Conservation (phyloP, 768 basidiomycete genomes). For the Thelephora aurantiotincta region DNA sequence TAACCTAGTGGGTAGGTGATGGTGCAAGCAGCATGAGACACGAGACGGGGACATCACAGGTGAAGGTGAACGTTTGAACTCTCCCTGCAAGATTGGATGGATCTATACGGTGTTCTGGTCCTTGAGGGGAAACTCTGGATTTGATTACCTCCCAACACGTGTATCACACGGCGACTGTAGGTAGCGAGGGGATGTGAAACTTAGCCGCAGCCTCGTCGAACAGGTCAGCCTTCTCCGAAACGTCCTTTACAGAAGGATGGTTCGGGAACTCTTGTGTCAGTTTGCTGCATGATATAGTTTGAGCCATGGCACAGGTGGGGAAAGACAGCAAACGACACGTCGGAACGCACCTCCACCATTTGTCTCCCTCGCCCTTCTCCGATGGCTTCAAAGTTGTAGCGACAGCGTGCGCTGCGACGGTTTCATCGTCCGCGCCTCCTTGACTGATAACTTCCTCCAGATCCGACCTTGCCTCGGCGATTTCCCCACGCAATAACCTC, state of each 20-base stretch:
- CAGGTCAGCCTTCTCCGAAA: conserved; percentile 40
- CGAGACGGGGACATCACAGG: too few relatives aligned
- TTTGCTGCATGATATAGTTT: conserved; percentile 18
- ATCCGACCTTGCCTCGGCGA: conserved; percentile 66
- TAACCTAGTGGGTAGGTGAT: too few relatives aligned
- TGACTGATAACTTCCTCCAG: conserved; percentile 63
- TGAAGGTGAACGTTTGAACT: too few relatives aligned
- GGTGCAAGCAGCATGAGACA: too few relatives aligned
- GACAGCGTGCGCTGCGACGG: conserved; percentile 53
- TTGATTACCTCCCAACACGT: too few relatives aligned
- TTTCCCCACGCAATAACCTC: conserved; percentile 63
- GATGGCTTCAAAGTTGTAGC: conserved; percentile 39
- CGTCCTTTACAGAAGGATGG: conserved; percentile 56
- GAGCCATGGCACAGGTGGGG: background rate
- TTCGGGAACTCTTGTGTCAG: conserved; percentile 37
- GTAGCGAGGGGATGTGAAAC: conserved; percentile 45
- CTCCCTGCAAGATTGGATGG: too few relatives aligned
- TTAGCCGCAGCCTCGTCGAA: conserved; percentile 54
- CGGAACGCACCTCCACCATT: conserved; percentile 48
- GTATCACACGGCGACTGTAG: conserved; percentile 13
- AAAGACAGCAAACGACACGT: conserved; percentile 1
- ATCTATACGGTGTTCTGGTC: too few relatives aligned
- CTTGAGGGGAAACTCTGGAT: too few relatives aligned
- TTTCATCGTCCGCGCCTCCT: conserved; percentile 42
- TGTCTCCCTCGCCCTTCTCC: conserved; percentile 51